Evolutionary conservation across 2,329 filamentous ascomycete genomes (phyloP).

Genomic region (Penicillium sumatraense): DNA sequence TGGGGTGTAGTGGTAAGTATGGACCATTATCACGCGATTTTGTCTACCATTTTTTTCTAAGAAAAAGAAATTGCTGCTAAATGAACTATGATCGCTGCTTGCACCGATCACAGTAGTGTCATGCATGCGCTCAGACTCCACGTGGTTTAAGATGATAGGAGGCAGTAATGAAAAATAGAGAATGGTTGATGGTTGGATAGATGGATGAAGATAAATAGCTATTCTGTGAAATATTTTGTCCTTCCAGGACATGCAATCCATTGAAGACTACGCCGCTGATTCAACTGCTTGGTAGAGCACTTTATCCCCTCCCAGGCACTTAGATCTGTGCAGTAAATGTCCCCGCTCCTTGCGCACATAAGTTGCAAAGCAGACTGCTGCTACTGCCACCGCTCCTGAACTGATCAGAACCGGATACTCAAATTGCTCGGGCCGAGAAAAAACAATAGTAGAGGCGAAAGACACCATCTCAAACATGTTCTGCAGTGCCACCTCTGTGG

Average conservation of each 20-base stretch:
- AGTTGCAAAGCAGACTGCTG: constrained; percentile 52
- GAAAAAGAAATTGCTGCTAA: background rate
- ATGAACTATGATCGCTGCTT: background rate
- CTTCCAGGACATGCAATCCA: too few species aligned
- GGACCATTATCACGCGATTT: too few species aligned
- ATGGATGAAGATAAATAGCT: too few species aligned
- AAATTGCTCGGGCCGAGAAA: constrained; percentile 67
- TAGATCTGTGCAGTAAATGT: constrained; percentile 59
- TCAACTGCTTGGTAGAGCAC: constrained; percentile 2
- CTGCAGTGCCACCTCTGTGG: constrained; percentile 69
- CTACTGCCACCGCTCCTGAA: constrained; percentile 41
- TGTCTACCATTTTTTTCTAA: too few species aligned
- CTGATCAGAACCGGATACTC: constrained; percentile 66
- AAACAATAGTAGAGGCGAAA: constrained; percentile 68
- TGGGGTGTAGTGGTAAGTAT: background rate
- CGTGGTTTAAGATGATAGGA: background rate
- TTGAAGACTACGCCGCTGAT: background rate
- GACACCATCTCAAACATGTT: constrained; percentile 72
- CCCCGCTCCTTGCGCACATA: constrained; percentile 64
- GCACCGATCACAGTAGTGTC: background rate
- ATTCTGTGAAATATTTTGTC: too few species aligned
- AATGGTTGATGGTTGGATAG: background rate
- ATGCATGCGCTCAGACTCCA: constrained; percentile 11
- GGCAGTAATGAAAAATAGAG: background rate
- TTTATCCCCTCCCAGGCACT: constrained; percentile 26